phyloP scores from a whole-genome alignment of 805 yeast species.

The Clavispora asparagi region DNA sequence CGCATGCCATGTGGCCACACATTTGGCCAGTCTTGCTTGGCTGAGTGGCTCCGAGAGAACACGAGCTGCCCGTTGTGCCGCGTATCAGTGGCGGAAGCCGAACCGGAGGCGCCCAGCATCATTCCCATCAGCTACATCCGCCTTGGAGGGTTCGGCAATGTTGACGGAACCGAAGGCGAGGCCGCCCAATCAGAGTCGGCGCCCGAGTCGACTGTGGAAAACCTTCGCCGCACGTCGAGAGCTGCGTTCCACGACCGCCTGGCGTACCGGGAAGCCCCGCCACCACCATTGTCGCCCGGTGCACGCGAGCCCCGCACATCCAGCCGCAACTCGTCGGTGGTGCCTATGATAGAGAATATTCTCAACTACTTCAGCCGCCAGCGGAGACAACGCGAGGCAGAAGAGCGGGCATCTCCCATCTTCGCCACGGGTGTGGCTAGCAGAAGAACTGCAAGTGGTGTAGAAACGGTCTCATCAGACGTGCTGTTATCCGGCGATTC shows the following conservation, averaged over 20 bases:
- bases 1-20: slow-evolving; percentile 80
- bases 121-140: slow-evolving; percentile 10
- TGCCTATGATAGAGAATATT: slow-evolving; percentile 13
- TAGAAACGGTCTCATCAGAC: slow-evolving; percentile 27
- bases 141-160: slow-evolving; percentile 9
- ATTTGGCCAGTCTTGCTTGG: slow-evolving; percentile 82
- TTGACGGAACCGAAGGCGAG: neutral
- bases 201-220: neutral
- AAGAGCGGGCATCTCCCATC: slow-evolving; percentile 9
- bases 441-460: slow-evolving; percentile 42
- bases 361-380: slow-evolving; percentile 9
- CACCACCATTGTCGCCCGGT: slow-evolving; percentile 4
- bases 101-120: slow-evolving; percentile 1
- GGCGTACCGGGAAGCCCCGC: slow-evolving; percentile 6
- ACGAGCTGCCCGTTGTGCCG: slow-evolving; percentile 88
- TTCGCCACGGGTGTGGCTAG: slow-evolving; percentile 48
- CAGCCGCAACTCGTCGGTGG: slow-evolving; percentile 8
- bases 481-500: neutral
- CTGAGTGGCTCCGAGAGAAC: slow-evolving; percentile 74
- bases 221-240: slow-evolving; percentile 11
- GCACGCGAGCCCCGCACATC: neutral
- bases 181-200: neutral
- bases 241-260: slow-evolving; percentile 3
- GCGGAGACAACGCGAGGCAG: slow-evolving; percentile 4
- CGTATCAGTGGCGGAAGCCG: slow-evolving; percentile 19